A percentile compares a stretch with the other conserved stretches of the same genome.
Conservation (phyloP, 179 eudicot genomes). For the Camellia oleifera region DNA sequence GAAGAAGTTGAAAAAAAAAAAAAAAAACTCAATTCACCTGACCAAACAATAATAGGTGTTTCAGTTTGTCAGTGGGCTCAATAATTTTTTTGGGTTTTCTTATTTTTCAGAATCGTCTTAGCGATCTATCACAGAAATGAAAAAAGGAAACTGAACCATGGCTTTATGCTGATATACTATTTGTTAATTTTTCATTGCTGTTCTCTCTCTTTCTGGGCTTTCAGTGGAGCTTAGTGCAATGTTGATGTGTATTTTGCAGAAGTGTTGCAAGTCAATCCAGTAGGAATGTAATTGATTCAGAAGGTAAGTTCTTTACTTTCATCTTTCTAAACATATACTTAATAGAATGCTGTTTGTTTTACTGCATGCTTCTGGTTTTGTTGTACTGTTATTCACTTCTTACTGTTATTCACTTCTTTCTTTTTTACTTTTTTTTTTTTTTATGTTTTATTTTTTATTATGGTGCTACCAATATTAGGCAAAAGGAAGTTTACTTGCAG, state of each 20-base stretch:
- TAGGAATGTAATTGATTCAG: constrained; percentile 19
- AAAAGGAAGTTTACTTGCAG: too few relatives aligned
- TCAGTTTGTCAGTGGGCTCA: constrained; percentile 4
- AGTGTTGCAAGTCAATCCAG: constrained; percentile 28
- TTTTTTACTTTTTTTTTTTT: too few relatives aligned
- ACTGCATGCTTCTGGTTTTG: too few relatives aligned
- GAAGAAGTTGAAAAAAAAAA: too few relatives aligned
- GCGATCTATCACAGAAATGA: not conserved
- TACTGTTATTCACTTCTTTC: too few relatives aligned
- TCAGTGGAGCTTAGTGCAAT: not conserved
- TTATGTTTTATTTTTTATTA: too few relatives aligned
- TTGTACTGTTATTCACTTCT: too few relatives aligned
- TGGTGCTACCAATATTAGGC: too few relatives aligned
- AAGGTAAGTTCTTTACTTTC: constrained; percentile 27
- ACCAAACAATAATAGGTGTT: not conserved
- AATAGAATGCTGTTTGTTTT: too few relatives aligned
- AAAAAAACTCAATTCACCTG: not conserved
- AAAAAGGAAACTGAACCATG: not conserved
- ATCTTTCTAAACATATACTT: too few relatives aligned
- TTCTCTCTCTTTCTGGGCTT: not conserved
- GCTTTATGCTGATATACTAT: not conserved
- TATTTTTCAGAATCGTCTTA: not conserved
- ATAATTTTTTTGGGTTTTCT: not conserved
- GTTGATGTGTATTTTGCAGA: constrained; percentile 36
- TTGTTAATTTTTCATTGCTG: not conserved